Percentiles rank a stretch among this genome's conserved stretches.
Conservation (phyloP, 345 rosid genomes). For the Brassica juncea region DNA sequence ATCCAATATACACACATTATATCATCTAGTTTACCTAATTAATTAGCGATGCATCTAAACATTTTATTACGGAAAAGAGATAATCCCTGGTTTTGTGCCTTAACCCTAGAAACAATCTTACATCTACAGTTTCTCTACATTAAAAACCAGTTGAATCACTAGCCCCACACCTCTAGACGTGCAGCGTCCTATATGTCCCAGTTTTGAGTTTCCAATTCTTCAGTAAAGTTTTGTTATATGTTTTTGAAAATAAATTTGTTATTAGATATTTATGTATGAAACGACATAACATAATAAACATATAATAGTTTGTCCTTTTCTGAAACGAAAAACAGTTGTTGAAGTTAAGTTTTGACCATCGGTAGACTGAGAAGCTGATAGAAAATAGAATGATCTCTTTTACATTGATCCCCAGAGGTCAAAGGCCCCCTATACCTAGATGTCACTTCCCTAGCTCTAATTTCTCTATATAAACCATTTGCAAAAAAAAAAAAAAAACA, state of each 20-base stretch:
- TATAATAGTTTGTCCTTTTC: background rate
- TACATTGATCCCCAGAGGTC: slow-evolving; percentile 34
- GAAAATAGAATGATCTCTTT: background rate
- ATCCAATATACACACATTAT: background rate
- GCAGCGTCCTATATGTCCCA: background rate
- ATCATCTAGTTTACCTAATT: background rate
- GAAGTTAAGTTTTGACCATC: slow-evolving; percentile 31
- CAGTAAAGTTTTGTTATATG: background rate
- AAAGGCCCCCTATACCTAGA: slow-evolving; percentile 33
- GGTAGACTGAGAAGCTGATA: slow-evolving; percentile 21
- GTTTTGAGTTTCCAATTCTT: background rate
- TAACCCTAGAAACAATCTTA: background rate
- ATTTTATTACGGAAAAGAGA: background rate
- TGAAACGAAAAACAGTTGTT: slow-evolving; percentile 22
- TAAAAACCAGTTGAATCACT: background rate
- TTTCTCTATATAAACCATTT: background rate
- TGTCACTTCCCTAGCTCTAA: slow-evolving; percentile 18
- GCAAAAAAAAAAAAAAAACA: background rate
- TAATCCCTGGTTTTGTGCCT: slow-evolving; percentile 8
- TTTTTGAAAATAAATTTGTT: background rate
- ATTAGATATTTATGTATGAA: background rate
- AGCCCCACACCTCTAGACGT: background rate
- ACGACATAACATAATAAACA: background rate
- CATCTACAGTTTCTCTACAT: background rate
- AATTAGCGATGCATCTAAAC: slow-evolving; percentile 4